These are phyloP conservation scores for Pichia manshurica DNA, from an alignment of 805 yeast genomes.

Conservation along the genomic window DNA sequence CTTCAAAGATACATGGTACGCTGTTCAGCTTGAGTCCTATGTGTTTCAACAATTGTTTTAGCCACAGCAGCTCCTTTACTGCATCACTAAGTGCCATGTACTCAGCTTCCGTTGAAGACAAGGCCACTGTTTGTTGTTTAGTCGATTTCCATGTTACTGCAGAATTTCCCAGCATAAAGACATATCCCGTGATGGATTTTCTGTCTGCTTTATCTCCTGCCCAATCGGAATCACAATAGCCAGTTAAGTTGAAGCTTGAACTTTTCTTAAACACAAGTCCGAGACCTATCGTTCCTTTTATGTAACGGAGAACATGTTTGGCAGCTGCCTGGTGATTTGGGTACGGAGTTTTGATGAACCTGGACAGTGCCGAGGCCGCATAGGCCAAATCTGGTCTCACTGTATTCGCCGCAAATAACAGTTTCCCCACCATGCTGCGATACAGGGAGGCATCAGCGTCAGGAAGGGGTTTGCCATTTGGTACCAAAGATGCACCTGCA, in stretches of 20 bases:
- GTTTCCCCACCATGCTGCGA: conserved; percentile 6
- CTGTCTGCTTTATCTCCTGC: conserved; percentile 10
- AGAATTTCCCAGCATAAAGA: conserved; percentile 5
- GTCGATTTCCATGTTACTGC: conserved; percentile 3
- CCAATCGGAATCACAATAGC: conserved; percentile 16
- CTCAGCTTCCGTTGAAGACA: too few relatives aligned
- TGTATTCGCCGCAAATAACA: conserved; percentile 3
- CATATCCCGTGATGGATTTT: conserved; percentile 12
- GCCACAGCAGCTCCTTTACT: too few relatives aligned
- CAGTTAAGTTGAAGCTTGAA: not conserved
- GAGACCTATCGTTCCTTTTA: conserved; percentile 1
- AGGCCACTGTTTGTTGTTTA: conserved; percentile 1
- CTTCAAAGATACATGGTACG: not conserved
- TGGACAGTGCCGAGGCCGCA: conserved; percentile 3
- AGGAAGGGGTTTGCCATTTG: not conserved
- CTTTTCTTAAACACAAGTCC: not conserved
- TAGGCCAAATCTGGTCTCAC: not conserved
- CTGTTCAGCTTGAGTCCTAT: not conserved
- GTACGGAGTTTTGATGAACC: conserved; percentile 1
- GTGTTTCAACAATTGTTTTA: not conserved
- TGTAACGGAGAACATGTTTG: conserved; percentile 4
- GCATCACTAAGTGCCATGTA: too few relatives aligned
- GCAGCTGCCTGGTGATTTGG: conserved; percentile 3
- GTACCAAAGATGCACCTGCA: not conserved
- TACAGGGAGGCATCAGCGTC: not conserved